Evolutionary conservation across 2,329 filamentous ascomycete genomes (phyloP), one percentile per base, ranked within the genome.

Genomic region (Gliomastix tumulicola): DNA sequence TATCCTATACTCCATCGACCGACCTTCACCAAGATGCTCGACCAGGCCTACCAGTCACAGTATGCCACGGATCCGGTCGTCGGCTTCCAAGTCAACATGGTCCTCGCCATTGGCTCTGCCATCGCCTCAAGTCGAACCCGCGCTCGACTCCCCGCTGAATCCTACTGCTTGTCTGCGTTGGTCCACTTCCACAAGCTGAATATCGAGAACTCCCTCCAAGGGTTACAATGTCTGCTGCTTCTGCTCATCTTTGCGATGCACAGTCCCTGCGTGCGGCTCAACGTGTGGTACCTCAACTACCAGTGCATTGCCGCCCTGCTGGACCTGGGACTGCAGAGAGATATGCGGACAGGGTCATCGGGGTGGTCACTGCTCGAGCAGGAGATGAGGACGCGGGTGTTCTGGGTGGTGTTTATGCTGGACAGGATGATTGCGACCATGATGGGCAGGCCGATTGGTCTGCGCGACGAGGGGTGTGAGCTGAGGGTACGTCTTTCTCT

Each of bases 241-340:
- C 48, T 70, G 3, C 49, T 69, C 20, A 57, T 74, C 0, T 74
- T 73, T 35, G 67, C 69, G 0, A 55, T 75, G 11, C 65, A 74
- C 23, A 73, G 63, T 40, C 65, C 70, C 0, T 65, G 59, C 2
- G 62, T 69, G 34, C 54, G 60, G 1, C 45, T 74, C 5, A 74
- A 71, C 38, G 54, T 71, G 1, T 76, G 71, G 72, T 69, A 71
- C 36, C 50, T 75, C 3, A 72, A 74, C 36, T 75, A 75, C 36
- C 71, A 74, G 41, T 74, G 69, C 27, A 55, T 75, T 9, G 69
- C 70, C 2, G 57, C 65, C 0, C 51, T 72, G 1, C 51, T 75
- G 4, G 71, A 75, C 31, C 45, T 75, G 2, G 71, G 71, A 0
- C 49, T 75, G 0, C 71, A 76, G 37, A 58, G 71, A 17, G 61